These are phyloP conservation scores for Tillandsia fasciculata DNA, from an alignment of 176 grass and related monocot species.

Conservation along the genomic window DNA sequence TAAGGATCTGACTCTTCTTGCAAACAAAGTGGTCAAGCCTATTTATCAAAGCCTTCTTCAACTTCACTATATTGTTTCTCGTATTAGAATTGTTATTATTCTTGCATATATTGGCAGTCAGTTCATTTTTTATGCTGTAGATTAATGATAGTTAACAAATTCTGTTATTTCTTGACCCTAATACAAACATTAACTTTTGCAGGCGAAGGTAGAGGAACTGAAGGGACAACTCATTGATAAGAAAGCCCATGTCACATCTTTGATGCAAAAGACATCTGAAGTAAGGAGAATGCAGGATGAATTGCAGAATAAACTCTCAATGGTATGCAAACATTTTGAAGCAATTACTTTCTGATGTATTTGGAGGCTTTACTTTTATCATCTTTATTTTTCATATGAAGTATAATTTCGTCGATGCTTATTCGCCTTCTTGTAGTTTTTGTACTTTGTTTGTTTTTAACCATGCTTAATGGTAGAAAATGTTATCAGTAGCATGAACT, in stretches of 20 bases:
- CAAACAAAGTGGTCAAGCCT: not conserved
- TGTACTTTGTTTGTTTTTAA: not conserved
- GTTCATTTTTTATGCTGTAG: not conserved
- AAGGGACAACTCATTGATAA: conserved; percentile 38
- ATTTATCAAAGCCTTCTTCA: not conserved
- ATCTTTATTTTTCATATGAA: not conserved
- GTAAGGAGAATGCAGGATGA: conserved; percentile 35
- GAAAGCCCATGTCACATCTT: conserved; percentile 40
- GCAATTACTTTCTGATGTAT: not conserved
- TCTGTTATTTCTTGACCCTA: not conserved
- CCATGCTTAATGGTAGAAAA: not conserved
- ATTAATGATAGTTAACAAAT: not conserved
- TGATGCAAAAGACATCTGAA: conserved; percentile 54
- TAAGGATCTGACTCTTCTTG: not conserved
- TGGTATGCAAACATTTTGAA: conserved; percentile 30
- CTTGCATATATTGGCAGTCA: not conserved
- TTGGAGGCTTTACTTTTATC: not conserved
- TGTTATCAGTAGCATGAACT: not conserved
- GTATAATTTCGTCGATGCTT: not conserved
- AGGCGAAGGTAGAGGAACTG: conserved; percentile 57
- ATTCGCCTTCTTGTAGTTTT: not conserved
- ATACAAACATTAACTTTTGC: conserved; percentile 10
- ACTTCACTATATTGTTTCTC: not conserved
- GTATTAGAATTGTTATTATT: not conserved
- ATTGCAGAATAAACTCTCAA: conserved; percentile 39